Evolutionary conservation across 345 rosid genomes (phyloP), one percentile per base, ranked within the genome.

Genomic region (Lenwebbia sp.): DNA sequence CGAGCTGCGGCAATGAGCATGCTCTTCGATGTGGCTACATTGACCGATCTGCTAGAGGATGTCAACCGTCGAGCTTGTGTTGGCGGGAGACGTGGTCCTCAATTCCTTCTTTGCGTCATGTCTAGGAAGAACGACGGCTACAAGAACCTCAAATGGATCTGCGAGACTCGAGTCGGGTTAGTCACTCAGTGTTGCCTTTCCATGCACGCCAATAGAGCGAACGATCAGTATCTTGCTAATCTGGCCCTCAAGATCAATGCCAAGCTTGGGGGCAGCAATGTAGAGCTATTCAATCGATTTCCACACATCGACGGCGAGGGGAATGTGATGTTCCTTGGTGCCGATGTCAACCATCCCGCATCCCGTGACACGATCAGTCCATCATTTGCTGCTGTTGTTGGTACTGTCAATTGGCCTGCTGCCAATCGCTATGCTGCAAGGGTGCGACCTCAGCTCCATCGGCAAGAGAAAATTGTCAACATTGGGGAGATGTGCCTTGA

Each of bases 181-280:
- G 94, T 96, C 51, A 96, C 98, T 51, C 99, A 96, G 82, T 96
- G 98, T 86, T 96, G 96, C 84, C 91, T 96, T 89, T 90, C 94
- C 0, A 13, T 0, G 22, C 30, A 74, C 50, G 96, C 96, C 14
- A 90, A 85, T 78, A 91, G 6, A 53, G 90, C 89, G 26, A 85
- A 85, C 19, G 98, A 95, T 84, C 98, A 95, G 84, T 94, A 93
- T 88, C 94, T 91, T 10, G 93, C 96, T 30, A 94, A 95, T 88
- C 93, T 96, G 44, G 96, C 94, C 8, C 93, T 97, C 62, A 95
- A 95, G 93, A 95, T 96, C 89, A 96, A 96, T 78, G 99, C 98
- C 0, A 96, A 96, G 90, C 96, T 96, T n/a, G 99, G 98, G 54
- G 98, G 99, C 82, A 96, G 98, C 92, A 96, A 95, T 26, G 92